Percentiles rank a stretch among this genome's conserved stretches.
phyloP scores from a whole-genome alignment of 2,329 filamentous ascomycete genomes.

The Fusarium torreyae region DNA sequence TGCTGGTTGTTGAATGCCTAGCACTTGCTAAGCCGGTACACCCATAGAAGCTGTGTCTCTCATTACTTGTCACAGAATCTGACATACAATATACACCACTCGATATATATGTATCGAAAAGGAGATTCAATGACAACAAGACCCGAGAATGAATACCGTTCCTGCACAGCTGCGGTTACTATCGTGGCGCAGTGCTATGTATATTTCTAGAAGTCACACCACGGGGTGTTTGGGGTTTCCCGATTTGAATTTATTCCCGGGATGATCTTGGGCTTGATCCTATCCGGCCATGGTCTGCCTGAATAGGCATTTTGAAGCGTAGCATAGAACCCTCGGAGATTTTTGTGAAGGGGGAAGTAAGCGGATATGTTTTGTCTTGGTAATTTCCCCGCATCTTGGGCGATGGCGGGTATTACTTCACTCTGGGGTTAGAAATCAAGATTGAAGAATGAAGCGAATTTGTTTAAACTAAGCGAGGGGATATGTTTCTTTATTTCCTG shows the following conservation, averaged over 20 bases:
- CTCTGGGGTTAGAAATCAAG: neutral
- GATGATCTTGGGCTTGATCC: neutral
- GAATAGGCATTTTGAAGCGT: slow-evolving; percentile 21
- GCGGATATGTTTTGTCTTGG: neutral
- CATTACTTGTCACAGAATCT: too few relatives aligned
- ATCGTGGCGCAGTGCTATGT: neutral
- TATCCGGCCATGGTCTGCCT: neutral
- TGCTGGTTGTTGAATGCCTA: too few relatives aligned
- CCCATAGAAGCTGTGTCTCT: too few relatives aligned
- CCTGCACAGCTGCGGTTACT: neutral
- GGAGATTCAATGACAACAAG: neutral
- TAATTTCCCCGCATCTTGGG: neutral
- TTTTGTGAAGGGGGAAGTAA: neutral
- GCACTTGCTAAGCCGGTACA: too few relatives aligned
- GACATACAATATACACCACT: too few relatives aligned
- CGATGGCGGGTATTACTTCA: neutral
- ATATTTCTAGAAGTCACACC: slow-evolving; percentile 7
- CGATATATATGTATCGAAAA: neutral
- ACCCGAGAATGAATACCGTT: neutral
- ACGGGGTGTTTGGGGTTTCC: slow-evolving; percentile 3
- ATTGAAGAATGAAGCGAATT: neutral
- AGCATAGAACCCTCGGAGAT: neutral
- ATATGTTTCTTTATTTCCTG: neutral
- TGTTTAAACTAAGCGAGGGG: neutral
- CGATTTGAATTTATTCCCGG: slow-evolving; percentile 1